Base-by-base conservation (phyloP, 139 green algal species). In the Tetradesmus lagerheimii region DNA sequence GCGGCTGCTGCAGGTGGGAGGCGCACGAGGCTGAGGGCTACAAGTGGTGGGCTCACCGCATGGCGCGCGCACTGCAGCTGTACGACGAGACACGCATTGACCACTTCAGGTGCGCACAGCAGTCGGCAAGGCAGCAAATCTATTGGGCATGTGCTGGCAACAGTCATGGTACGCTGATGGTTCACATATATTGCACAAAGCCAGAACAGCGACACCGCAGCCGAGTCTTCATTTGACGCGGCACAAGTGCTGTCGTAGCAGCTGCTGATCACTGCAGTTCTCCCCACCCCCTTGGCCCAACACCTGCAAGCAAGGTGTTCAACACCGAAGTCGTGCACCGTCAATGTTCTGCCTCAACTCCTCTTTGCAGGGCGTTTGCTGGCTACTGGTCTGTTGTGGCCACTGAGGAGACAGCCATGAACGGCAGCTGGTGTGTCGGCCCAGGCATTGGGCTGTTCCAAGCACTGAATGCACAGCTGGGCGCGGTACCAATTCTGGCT, bases 81-180 rank as follows among this genome's bases (percentile, higher is more conserved):
- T 99, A 99, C 91, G 98, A 99, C 82, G 96, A 99, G 94, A 97
- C 96, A 2, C 95, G 98, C 84, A 98, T 99, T 78, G 98, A 99
- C 95, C 98, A 99, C 92, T 99, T 99, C 94, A 87, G 93, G 93
- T 93, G 41, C 20, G 85, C 57, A 8, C 9, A n/a, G 57, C 57
- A 31, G 1, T 18, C 20, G 47, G 12, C 1, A 12, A 62, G 47
- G n/a, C n/a, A n/a, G n/a, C n/a, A n/a, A n/a, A n/a, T n/a, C n/a
- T n/a, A n/a, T n/a, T n/a, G n/a, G n/a, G n/a, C n/a, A n/a, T n/a
- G n/a, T n/a, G n/a, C n/a, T n/a, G n/a, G n/a, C n/a, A n/a, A n/a
- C n/a, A n/a, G n/a, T n/a, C n/a, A n/a, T n/a, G n/a, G n/a, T n/a
- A n/a, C n/a, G n/a, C n/a, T n/a, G n/a, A n/a, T n/a, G n/a, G n/a